These are phyloP conservation scores for Aureobasidium sp. DNA, from an alignment of 2,329 filamentous ascomycete genomes.

Conservation along the genomic window DNA sequence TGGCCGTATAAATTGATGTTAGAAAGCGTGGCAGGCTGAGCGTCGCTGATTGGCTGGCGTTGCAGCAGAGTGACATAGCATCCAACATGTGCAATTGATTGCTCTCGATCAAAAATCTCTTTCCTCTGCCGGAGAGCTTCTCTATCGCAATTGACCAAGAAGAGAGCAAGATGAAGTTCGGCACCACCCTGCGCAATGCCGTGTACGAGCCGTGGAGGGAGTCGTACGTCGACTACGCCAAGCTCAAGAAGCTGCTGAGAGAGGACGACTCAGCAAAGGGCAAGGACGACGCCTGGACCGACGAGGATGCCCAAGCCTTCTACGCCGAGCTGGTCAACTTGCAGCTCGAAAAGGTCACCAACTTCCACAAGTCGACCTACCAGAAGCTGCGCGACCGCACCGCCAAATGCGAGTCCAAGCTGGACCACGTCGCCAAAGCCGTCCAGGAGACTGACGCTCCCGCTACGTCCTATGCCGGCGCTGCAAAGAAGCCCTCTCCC, in stretches of 20 bases:
- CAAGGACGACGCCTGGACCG: conserved; percentile 68
- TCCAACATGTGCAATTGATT: not conserved
- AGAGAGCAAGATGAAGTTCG: conserved; percentile 73
- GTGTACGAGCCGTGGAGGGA: conserved; percentile 83
- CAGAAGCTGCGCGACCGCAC: conserved; percentile 74
- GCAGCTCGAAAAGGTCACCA: conserved; percentile 88
- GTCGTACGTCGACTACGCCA: conserved; percentile 91
- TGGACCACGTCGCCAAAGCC: conserved; percentile 46
- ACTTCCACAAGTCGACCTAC: conserved; percentile 77
- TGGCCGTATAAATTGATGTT: not conserved
- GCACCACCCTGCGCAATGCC: conserved; percentile 72
- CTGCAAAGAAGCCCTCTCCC: conserved; percentile 28
- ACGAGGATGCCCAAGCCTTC: conserved; percentile 86
- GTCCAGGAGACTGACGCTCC: conserved; percentile 26
- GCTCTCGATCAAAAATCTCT: not conserved
- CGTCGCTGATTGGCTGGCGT: conserved; percentile 4
- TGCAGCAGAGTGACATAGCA: not conserved
- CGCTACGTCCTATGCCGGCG: conserved; percentile 18
- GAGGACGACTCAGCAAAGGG: conserved; percentile 53
- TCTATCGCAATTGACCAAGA: not conserved
- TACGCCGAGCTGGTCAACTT: conserved; percentile 92
- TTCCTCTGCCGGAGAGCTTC: not conserved
- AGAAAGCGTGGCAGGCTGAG: not conserved
- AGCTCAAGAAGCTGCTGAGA: conserved; percentile 80
- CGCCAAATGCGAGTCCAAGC: conserved; percentile 56